Evolutionary conservation across 805 yeast genomes (phyloP).

Genomic region (Scheffersomyces amazonensis): DNA sequence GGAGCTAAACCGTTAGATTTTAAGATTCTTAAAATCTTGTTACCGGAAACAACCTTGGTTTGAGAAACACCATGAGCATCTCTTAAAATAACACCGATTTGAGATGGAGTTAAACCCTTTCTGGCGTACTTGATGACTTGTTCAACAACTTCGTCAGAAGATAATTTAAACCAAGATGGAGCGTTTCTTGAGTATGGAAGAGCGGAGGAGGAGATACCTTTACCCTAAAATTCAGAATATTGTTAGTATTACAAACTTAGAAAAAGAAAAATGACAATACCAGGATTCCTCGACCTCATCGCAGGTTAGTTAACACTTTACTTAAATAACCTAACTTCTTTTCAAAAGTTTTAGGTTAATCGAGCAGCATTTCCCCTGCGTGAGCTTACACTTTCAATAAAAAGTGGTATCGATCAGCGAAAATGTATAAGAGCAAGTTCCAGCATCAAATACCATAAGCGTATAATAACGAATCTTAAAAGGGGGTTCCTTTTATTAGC

Average conservation of each 20-base stretch:
- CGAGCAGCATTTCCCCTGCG: conserved; percentile 1
- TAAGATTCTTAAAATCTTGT: conserved; percentile 98
- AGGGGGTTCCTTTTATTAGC: background rate
- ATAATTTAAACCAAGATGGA: conserved; percentile 99
- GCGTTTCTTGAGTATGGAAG: conserved; percentile 98
- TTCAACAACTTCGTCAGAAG: conserved; percentile 94
- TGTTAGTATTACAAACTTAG: conserved; percentile 48
- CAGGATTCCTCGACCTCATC: no score
- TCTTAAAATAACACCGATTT: conserved; percentile 98
- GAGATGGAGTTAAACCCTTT: conserved; percentile 99
- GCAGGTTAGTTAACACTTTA: no score
- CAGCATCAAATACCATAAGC: conserved; percentile 16
- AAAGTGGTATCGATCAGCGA: conserved; percentile 10
- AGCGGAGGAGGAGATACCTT: conserved; percentile 99
- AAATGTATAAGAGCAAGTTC: conserved; percentile 5
- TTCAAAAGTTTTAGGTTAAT: background rate
- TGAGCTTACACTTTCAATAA: conserved; percentile 9
- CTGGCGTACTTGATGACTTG: conserved; percentile 99
- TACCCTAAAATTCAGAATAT: conserved; percentile 61
- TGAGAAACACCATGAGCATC: conserved; percentile 99
- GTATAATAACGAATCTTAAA: conserved; percentile 9
- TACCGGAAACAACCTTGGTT: conserved; percentile 95
- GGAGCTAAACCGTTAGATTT: conserved; percentile 99
- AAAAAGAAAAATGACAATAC: no score
- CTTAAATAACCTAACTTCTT: background rate